Evolutionary conservation across 1,284 basidiomycete species (phyloP).

Genomic region (Rhizoctonia solani): DNA sequence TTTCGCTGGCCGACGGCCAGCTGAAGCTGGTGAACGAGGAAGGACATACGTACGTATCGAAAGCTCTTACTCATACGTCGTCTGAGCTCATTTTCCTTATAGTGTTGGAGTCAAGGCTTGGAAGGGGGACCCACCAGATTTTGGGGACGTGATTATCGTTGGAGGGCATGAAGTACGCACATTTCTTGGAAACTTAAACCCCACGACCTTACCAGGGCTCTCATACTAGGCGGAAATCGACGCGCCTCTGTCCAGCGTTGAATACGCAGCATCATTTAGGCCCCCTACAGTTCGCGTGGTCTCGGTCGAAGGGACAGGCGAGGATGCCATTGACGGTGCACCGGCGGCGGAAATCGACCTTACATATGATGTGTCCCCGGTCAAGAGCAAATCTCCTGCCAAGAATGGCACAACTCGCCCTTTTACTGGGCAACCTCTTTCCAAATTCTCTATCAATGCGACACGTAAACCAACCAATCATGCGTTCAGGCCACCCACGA

Average conservation of each 20-base stretch:
- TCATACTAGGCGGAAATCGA: conserved; percentile 33
- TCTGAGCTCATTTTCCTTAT: not conserved
- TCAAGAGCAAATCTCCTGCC: conserved; percentile 53
- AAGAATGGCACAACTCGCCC: not conserved
- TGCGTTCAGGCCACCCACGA: conserved; percentile 18
- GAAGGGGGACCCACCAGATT: conserved; percentile 58
- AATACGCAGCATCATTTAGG: conserved; percentile 24
- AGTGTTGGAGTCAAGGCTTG: conserved; percentile 64
- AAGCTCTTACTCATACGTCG: not conserved
- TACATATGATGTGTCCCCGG: conserved; percentile 19
- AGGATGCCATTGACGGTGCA: conserved; percentile 14
- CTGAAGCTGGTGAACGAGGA: conserved; percentile 67
- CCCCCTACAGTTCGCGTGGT: conserved; percentile 21
- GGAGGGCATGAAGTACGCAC: conserved; percentile 37
- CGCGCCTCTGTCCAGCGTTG: conserved; percentile 24
- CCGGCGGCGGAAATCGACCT: not conserved
- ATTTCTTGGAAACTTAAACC: conserved; percentile 22
- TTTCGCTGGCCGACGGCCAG: conserved; percentile 56
- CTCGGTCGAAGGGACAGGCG: conserved; percentile 5
- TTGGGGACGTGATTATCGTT: conserved; percentile 42
- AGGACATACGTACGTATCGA: conserved; percentile 61
- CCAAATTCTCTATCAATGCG: not conserved
- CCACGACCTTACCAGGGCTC: not conserved
- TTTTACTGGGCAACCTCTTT: not conserved
- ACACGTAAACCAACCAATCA: not conserved